These are phyloP conservation scores for Phallus indusiatus DNA, from an alignment of 768 basidiomycete genomes.

Conservation along the genomic window DNA sequence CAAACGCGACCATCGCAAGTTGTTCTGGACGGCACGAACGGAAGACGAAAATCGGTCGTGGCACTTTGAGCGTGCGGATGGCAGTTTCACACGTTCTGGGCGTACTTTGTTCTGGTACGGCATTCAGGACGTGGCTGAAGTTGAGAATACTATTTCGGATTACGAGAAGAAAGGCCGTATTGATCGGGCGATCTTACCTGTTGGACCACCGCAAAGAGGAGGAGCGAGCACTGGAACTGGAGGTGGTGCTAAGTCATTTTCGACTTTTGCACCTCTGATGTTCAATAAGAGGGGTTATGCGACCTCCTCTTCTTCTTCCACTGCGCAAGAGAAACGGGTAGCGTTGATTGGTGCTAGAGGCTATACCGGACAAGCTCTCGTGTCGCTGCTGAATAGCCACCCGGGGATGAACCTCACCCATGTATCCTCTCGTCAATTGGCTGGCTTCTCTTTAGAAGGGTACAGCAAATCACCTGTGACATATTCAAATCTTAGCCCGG, in stretches of 20 bases:
- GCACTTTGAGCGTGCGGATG: slow-evolving; percentile 98
- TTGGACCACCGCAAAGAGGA: slow-evolving; percentile 53
- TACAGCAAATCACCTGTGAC: slow-evolving; percentile 68
- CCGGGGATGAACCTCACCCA: slow-evolving; percentile 86
- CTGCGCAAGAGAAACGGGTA: slow-evolving; percentile 75
- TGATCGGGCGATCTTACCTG: slow-evolving; percentile 83
- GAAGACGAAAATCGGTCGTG: slow-evolving; percentile 96
- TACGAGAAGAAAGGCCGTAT: slow-evolving; percentile 70
- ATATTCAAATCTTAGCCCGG: slow-evolving; percentile 71
- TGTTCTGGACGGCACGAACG: slow-evolving; percentile 97
- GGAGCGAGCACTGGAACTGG: slow-evolving; percentile 11
- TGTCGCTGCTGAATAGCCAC: slow-evolving; percentile 77
- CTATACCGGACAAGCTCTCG: slow-evolving; percentile 89
- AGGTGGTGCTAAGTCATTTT: slow-evolving; percentile 44
- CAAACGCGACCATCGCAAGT: slow-evolving; percentile 83
- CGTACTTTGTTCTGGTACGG: slow-evolving; percentile 98
- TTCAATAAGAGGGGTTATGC: slow-evolving; percentile 70
- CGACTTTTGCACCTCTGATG: slow-evolving; percentile 42
- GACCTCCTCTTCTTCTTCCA: slow-evolving; percentile 40
- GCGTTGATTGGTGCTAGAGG: slow-evolving; percentile 94
- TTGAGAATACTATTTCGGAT: slow-evolving; percentile 71
- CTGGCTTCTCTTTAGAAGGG: slow-evolving; percentile 65
- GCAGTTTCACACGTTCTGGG: slow-evolving; percentile 92
- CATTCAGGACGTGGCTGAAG: slow-evolving; percentile 81
- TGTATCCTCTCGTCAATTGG: slow-evolving; percentile 92